A percentile compares a stretch with the other conserved stretches of the same genome.
Conservation (phyloP, 139 green algal genomes). For the Chlorella sp. region DNA sequence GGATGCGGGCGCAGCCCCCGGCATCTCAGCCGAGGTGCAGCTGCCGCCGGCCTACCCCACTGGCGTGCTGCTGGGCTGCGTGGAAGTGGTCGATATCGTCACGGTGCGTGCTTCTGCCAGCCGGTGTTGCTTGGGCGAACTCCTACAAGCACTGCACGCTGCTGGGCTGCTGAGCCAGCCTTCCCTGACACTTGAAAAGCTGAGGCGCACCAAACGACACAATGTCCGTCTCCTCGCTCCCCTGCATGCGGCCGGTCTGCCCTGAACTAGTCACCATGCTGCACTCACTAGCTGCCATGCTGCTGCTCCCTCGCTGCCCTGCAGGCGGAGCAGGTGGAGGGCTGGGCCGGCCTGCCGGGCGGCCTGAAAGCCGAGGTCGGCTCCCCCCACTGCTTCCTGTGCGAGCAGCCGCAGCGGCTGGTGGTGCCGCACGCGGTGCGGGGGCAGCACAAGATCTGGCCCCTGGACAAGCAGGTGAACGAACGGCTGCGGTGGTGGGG, state of each 20-base stretch:
- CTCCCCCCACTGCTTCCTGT: constrained; percentile 61
- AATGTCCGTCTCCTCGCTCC: no score
- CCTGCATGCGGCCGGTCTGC: no score
- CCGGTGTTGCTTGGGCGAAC: no score
- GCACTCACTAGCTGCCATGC: no score
- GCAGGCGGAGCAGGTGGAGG: constrained; percentile 46
- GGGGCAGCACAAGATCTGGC: constrained; percentile 45
- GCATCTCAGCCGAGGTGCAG: not conserved
- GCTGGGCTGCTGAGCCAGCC: no score
- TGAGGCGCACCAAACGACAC: no score
- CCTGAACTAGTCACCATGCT: no score
- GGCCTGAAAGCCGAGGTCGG: constrained; percentile 39
- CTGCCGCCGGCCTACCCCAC: constrained; percentile 58
- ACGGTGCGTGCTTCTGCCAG: not conserved
- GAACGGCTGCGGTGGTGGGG: no score
- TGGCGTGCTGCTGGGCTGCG: constrained; percentile 62
- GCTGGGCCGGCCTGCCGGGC: constrained; percentile 45
- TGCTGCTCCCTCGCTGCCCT: no score
- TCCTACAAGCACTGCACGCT: no score
- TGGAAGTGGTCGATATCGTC: constrained; percentile 61
- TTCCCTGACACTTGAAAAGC: no score
- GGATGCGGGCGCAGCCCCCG: constrained; percentile 15
- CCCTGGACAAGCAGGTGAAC: constrained; percentile 29
- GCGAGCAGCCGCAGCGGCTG: constrained; percentile 48
- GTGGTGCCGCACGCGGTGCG: constrained; percentile 47